Base-by-base conservation (phyloP, 768 basidiomycete genomes). In the Macrolepiota dolichaula region DNA sequence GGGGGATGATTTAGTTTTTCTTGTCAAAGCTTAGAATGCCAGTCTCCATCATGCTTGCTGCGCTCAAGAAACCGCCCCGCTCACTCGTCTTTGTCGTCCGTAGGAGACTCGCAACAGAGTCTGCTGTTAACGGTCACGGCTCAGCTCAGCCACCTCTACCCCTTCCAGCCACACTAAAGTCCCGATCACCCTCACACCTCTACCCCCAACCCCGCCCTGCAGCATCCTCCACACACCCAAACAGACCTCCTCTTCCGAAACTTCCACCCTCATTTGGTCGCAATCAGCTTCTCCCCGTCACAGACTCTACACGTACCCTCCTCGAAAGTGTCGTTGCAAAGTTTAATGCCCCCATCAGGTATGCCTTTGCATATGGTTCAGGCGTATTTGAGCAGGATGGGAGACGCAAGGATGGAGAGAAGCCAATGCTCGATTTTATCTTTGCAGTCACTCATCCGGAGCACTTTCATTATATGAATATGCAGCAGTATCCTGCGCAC, bases 301-400 rank as follows among this genome's bases (percentile, higher is more conserved):
- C 91, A 12, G 87, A 88, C 69, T 86, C 89, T 25, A 94, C 89
- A 2, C 84, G 92, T 3, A 87, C 89, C 2, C 77, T 94, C 25
- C 81, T 96, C 15, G 91, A 95, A 69, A 79, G 81, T 62, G 88
- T 98, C 59, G 88, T 97, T 36, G 77, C 78, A 13, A 80, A 85
- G 51, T 96, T 98, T 68, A 83, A 93, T 44, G 92, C 93, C 0
- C 96, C 96, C 10, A 91, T 98, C 52, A 88, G 96, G 22, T 98
- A 96, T 78, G 97, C 96, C 0, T 95, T 98, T 70, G 97, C 97
- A 0, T 99, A 98, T 70, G 97, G 97, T 12, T 94, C 91, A 2
- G 97, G 96, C 0, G 95, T 98, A 1, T 97, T 97, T 67, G 86
- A 92, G 68, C 97, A 99, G 74, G 87, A 88, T 57, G 92, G 96